phyloP scores from a whole-genome alignment of 2,329 filamentous ascomycete species.

The Apiospora kogelbergensis region DNA sequence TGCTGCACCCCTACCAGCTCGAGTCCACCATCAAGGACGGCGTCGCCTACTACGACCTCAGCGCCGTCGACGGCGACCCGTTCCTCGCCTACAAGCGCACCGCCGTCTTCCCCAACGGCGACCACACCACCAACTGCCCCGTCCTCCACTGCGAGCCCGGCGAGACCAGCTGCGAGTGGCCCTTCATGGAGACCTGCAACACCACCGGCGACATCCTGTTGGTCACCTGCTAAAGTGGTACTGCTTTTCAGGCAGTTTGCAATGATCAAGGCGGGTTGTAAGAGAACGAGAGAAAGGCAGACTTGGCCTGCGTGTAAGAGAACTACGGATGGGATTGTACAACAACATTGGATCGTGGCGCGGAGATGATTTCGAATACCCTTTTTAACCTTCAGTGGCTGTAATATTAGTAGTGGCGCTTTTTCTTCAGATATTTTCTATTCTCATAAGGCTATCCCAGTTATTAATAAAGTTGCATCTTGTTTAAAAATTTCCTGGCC shows the following conservation, averaged over 20 bases:
- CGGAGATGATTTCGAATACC: constrained; percentile 3
- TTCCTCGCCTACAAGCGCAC: constrained; percentile 19
- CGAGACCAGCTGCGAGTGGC: constrained; percentile 19
- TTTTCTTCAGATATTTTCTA: background rate
- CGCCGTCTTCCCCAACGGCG: constrained; percentile 18
- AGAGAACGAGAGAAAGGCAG: background rate
- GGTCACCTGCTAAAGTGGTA: background rate
- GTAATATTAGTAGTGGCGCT: background rate
- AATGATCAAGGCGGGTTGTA: background rate
- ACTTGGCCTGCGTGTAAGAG: background rate
- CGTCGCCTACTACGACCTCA: constrained; percentile 22
- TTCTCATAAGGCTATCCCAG: too few species aligned
- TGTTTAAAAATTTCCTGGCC: background rate
- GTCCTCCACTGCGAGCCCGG: constrained; percentile 18
- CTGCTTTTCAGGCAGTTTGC: too few species aligned
- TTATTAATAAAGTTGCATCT: background rate
- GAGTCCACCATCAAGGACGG: constrained; percentile 21
- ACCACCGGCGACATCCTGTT: background rate
- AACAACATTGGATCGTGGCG: background rate
- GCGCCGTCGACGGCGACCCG: constrained; percentile 21
- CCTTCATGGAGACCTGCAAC: constrained; percentile 11
- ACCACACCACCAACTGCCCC: constrained; percentile 12
- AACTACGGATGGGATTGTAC: background rate
- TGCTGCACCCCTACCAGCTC: constrained; percentile 21
- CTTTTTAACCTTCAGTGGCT: background rate